Evolutionary conservation across 1,284 basidiomycete species (phyloP), one percentile per base, ranked within the genome.

Genomic region (Wolfiporia cocos): DNA sequence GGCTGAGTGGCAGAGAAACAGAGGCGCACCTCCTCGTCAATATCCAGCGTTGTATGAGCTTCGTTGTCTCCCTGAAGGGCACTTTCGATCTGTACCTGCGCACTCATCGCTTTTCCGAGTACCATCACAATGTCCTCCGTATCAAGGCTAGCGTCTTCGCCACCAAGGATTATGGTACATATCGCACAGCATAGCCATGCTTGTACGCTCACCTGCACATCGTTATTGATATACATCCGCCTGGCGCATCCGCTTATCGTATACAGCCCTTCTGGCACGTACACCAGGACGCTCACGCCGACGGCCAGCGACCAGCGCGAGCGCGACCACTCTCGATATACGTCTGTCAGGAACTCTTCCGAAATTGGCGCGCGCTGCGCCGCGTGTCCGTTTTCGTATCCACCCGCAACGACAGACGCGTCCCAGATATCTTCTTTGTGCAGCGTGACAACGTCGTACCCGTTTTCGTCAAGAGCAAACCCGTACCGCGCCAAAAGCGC

Each of bases 401-500:
- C n/a, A n/a, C n/a, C n/a, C n/a, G n/a, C n/a, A n/a, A n/a, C n/a
- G n/a, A n/a, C n/a, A n/a, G n/a, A n/a, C n/a, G n/a, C n/a, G n/a
- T n/a, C n/a, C n/a, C n/a, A n/a, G n/a, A n/a, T n/a, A n/a, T 76
- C 64, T 19, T 62, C 55, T 34, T 63, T 19, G 14, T 66, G 65
- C 71, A 74, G 83, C 3, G 61, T 61, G 20, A 84, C 56, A 17
- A 61, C 50, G 56, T 84, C 81, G 49, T 75, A 70, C 35, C 79
- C 79, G 54, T 81, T 81, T 5, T 64, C 73, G 33, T 82, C 79
- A 15, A 84, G 66, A 21, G 71, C 58, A 58, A 92, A 92, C 0
- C 88, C 89, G 64, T 91, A 92, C 44, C 78, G 80, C 22, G 70
- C 69, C 24, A 91, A 66, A 10, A 92, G 69, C 44, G 82, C 67